phyloP scores from a whole-genome alignment of 495 filamentous ascomycete genomes.

The Hyaloscypha finlandica region DNA sequence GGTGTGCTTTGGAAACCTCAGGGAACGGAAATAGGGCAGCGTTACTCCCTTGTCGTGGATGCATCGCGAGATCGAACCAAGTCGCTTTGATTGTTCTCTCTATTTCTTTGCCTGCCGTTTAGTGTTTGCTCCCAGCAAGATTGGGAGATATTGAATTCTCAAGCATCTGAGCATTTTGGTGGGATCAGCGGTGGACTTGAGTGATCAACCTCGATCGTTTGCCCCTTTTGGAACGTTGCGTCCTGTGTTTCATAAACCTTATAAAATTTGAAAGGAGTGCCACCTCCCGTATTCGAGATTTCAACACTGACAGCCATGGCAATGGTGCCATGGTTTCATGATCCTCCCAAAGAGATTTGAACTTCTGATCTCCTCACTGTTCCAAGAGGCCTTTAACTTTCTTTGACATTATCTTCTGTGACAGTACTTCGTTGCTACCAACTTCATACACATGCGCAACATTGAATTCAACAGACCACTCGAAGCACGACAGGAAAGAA shows the following conservation, averaged over 20 bases:
- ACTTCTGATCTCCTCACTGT: too few species aligned
- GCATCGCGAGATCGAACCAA: too few species aligned
- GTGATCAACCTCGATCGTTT: background rate
- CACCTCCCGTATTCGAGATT: background rate
- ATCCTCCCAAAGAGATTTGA: too few species aligned
- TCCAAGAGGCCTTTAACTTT: too few species aligned
- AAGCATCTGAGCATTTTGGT: background rate
- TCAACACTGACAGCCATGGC: background rate
- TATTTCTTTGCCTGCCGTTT: background rate
- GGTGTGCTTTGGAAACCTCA: too few species aligned
- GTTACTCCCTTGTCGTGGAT: too few species aligned
- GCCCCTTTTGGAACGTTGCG: background rate
- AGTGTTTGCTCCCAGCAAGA: background rate
- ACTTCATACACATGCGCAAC: too few species aligned
- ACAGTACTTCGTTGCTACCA: too few species aligned
- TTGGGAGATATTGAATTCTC: background rate
- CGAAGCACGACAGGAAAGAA: slow-evolving; percentile 8
- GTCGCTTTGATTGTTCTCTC: background rate
- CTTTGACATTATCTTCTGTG: too few species aligned
- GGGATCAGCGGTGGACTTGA: background rate
- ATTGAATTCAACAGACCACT: background rate
- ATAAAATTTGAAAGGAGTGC: background rate
- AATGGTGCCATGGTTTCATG: too few species aligned
- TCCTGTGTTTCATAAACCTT: background rate
- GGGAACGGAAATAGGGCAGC: too few species aligned